These are phyloP conservation scores for Didymella lethalis DNA, from an alignment of 2,329 filamentous ascomycete species.

Conservation along the genomic window DNA sequence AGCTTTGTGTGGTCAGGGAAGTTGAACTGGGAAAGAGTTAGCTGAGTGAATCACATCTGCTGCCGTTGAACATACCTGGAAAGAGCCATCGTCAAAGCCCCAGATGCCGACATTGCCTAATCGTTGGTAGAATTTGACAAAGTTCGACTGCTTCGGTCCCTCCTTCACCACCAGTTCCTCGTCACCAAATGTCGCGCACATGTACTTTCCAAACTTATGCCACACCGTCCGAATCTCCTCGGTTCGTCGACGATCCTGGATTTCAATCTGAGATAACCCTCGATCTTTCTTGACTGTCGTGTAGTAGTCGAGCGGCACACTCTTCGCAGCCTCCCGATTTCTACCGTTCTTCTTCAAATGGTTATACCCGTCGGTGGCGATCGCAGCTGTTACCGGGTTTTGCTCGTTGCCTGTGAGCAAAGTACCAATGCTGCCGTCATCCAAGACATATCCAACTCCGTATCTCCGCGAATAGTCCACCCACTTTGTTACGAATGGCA, in stretches of 20 bases:
- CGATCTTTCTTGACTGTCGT: constrained; percentile 70
- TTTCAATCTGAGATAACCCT: constrained; percentile 69
- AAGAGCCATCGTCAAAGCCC: constrained; percentile 80
- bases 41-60: not conserved
- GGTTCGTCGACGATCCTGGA: constrained; percentile 66
- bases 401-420: constrained; percentile 58
- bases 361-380: constrained; percentile 74
- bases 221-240: constrained; percentile 65
- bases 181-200: constrained; percentile 58
- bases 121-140: constrained; percentile 83
- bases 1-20: constrained; percentile 90
- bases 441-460: constrained; percentile 82
- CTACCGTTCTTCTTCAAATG: constrained; percentile 75
- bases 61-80: constrained; percentile 64
- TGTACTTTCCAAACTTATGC: constrained; percentile 77
- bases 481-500: constrained; percentile 74
- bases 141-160: constrained; percentile 55
- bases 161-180: constrained; percentile 58
- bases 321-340: constrained; percentile 56
- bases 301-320: constrained; percentile 70
- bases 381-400: constrained; percentile 72
- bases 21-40: constrained; percentile 69
- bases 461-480: constrained; percentile 90
- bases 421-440: constrained; percentile 81
- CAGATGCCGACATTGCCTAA: constrained; percentile 83